Conservation (phyloP, 179 eudicot genomes). For the Corrigiola litoralis region DNA sequence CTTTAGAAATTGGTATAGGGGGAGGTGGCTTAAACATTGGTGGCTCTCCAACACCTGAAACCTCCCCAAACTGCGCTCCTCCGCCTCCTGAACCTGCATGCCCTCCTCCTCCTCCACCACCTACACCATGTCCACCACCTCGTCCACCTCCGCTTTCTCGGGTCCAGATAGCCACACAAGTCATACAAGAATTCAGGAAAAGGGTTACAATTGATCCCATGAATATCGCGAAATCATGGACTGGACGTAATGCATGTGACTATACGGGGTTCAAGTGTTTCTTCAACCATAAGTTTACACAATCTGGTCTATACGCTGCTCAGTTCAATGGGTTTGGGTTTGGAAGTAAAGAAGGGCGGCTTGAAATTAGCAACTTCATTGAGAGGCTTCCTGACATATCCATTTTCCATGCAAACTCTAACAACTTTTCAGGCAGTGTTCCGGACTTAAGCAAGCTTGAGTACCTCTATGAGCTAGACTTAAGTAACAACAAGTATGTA, state of each 20-base stretch:
- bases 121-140: background rate
- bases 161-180: background rate
- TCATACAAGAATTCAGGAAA: conserved; percentile 27
- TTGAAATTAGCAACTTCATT: conserved; percentile 22
- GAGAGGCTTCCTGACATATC: conserved; percentile 29
- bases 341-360: conserved; percentile 19
- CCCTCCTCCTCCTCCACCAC: background rate
- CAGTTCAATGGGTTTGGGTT: conserved; percentile 28
- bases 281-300: background rate
- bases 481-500: conserved; percentile 33
- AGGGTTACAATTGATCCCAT: conserved; percentile 24
- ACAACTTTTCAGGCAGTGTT: conserved; percentile 32
- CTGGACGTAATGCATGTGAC: conserved; percentile 18
- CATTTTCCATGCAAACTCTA: conserved; percentile 43
- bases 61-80: conserved; percentile 6
- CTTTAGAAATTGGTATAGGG: conserved; percentile 15
- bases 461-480: conserved; percentile 39
- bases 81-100: conserved; percentile 11
- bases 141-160: background rate
- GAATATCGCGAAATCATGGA: conserved; percentile 18
- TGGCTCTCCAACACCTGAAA: conserved; percentile 16
- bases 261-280: conserved; percentile 37
- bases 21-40: conserved; percentile 10
- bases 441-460: conserved; percentile 17
- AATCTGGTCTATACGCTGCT: conserved; percentile 18